These are phyloP conservation scores for Candida odintsovae DNA, from an alignment of 805 yeast species.

Conservation along the genomic window DNA sequence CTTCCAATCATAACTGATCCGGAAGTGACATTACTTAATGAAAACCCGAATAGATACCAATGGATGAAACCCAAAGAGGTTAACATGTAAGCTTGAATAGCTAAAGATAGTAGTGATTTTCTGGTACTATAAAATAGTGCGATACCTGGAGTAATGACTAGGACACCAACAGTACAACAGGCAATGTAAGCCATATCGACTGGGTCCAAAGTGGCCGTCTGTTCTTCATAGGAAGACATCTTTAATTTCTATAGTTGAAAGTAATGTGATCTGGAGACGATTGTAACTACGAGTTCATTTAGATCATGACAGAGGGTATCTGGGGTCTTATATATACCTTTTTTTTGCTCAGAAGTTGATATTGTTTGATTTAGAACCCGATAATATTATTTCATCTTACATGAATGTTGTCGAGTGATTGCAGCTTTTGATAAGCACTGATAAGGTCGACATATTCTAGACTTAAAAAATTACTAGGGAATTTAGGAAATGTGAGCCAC, in stretches of 20 bases:
- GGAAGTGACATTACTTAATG: constrained; percentile 71
- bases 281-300: no score
- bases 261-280: no score
- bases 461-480: no score
- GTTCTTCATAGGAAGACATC: constrained; percentile 24
- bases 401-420: no score
- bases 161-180: constrained; percentile 31
- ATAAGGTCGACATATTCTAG: no score
- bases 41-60: constrained; percentile 97
- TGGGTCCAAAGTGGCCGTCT: constrained; percentile 31
- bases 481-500: no score
- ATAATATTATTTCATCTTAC: no score
- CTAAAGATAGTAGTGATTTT: constrained; percentile 75
- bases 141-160: constrained; percentile 91
- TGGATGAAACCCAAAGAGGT: constrained; percentile 71
- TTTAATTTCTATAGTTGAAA: neutral
- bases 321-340: no score
- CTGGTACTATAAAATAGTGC: constrained; percentile 89
- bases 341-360: no score
- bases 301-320: no score
- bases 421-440: no score
- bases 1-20: constrained; percentile 72
- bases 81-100: constrained; percentile 69
- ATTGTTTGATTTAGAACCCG: no score
- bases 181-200: constrained; percentile 46